Percentiles rank a stretch among this genome's conserved stretches.
These are phyloP conservation scores for Wickerhamomyces silvicola DNA, from an alignment of 805 yeast genomes.

Conservation along the genomic window DNA sequence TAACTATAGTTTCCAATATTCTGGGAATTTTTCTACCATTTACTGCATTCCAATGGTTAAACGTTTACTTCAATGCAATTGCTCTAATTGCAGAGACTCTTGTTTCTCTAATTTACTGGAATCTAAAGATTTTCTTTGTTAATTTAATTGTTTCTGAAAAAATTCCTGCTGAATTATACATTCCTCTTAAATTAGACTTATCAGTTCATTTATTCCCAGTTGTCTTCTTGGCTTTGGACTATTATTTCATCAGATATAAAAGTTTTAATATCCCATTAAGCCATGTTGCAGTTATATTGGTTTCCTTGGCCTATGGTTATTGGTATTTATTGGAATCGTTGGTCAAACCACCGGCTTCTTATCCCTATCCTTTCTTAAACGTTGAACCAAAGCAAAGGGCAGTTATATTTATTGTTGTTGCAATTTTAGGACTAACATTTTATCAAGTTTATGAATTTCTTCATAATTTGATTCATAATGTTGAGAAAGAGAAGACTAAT, in stretches of 20 bases:
- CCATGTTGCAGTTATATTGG: constrained; percentile 34
- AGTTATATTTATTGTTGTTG: constrained; percentile 42
- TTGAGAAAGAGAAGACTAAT: not conserved
- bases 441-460: constrained; percentile 24
- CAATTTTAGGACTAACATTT: constrained; percentile 29
- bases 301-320: constrained; percentile 38
- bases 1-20: constrained; percentile 33
- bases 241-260: constrained; percentile 43
- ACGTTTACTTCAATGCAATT: constrained; percentile 33
- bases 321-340: constrained; percentile 46
- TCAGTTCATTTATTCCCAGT: constrained; percentile 57
- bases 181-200: constrained; percentile 49
- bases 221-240: constrained; percentile 45
- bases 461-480: constrained; percentile 16
- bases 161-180: constrained; percentile 20
- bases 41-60: not conserved
- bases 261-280: constrained; percentile 32
- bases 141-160: constrained; percentile 37
- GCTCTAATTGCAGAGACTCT: constrained; percentile 53
- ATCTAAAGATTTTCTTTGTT: constrained; percentile 46
- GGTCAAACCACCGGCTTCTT: constrained; percentile 42
- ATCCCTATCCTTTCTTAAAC: constrained; percentile 66
- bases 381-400: constrained; percentile 39
- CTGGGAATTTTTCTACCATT: constrained; percentile 27
- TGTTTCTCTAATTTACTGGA: constrained; percentile 67